Base-by-base conservation (phyloP, 345 rosid species). In the Limnanthes douglasii region DNA sequence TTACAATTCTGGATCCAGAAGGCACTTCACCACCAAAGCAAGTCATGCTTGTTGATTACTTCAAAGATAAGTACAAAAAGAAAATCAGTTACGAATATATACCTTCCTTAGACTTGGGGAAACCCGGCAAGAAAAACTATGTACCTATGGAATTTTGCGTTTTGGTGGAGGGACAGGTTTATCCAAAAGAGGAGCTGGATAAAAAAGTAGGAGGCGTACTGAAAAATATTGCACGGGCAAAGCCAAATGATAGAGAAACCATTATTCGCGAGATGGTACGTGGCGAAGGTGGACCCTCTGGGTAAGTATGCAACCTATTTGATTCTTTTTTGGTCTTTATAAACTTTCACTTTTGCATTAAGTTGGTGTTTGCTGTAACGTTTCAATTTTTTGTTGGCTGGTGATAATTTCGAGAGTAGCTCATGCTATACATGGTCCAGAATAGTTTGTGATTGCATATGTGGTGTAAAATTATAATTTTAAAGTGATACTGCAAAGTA, bases 101-200 rank as follows among this genome's bases (percentile, higher is more conserved):
- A 31, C 97, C 97, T 18, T 62, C 85, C 57, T 49, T 86, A 43
- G 88, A 86, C 53, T 30, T 86, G 44, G 66, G 94, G 10, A 78
- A 49, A 50, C 47, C 43, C 43, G 64, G 64, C 16, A 53, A 62
- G 26, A 43, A 49, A 43, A 71, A 78, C 36, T 48, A 48, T 15
- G 74, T 86, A 4, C 97, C 97, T 0, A 73, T 86, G 95, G 95
- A 78, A 46, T 71, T 73, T 21, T 86, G 94, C 14, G 64, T 48
- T 13, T 54, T 82, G 41, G 75, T 65, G 3, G 94, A 75, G 33
- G 94, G 97, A 18, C 93, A 86, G 60, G 54, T 78, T 34, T 78
- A 60, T 53, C 94, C 79, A n/a, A 82, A 75, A 37, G 97, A 86
- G 11, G 5, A 41, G 31, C 32, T 82, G 60, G 68, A 69, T 33